A percentile compares a stretch with the other conserved stretches of the same genome.
These are phyloP conservation scores for Ogataea paradorogensis DNA, from an alignment of 805 yeast species.

Conservation along the genomic window DNA sequence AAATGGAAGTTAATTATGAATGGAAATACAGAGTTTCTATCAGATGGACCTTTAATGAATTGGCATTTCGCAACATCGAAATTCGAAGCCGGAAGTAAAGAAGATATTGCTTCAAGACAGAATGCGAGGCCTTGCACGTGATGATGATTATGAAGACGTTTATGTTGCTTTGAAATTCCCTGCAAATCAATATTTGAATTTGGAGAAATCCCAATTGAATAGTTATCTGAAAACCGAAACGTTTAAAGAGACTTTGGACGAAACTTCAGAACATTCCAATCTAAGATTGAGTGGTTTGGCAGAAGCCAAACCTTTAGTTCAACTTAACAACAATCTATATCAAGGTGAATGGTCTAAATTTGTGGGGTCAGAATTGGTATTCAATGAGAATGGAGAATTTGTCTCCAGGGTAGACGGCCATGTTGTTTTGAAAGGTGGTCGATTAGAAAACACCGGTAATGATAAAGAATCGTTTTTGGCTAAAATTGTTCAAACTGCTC, in stretches of 20 bases:
- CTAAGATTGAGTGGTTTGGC: constrained; percentile 57
- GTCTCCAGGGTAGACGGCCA: constrained; percentile 31
- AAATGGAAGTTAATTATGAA: constrained; percentile 64
- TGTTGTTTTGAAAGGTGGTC: constrained; percentile 31
- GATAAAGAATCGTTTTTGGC: constrained; percentile 25
- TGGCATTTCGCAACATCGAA: constrained; percentile 71
- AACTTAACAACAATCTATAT: constrained; percentile 57
- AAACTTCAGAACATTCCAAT: constrained; percentile 3
- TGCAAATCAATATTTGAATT: constrained; percentile 27
- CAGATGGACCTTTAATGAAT: constrained; percentile 86
- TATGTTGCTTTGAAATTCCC: constrained; percentile 56
- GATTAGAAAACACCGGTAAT: constrained; percentile 22
- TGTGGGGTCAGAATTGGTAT: constrained; percentile 66
- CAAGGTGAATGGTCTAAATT: constrained; percentile 74
- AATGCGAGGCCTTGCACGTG: constrained; percentile 29
- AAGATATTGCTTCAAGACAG: constrained; percentile 64
- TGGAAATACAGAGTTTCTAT: constrained; percentile 70
- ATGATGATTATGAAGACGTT: constrained; percentile 38
- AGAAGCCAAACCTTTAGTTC: constrained; percentile 52
- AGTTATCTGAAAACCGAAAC: constrained; percentile 19
- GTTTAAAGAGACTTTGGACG: constrained; percentile 12
- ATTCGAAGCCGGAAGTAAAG: constrained; percentile 88
- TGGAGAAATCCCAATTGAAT: constrained; percentile 12
- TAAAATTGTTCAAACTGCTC: constrained; percentile 25
- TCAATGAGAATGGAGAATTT: constrained; percentile 36